Conservation (phyloP, 805 yeast genomes). For the Isabelozyma pseudorhagii region DNA sequence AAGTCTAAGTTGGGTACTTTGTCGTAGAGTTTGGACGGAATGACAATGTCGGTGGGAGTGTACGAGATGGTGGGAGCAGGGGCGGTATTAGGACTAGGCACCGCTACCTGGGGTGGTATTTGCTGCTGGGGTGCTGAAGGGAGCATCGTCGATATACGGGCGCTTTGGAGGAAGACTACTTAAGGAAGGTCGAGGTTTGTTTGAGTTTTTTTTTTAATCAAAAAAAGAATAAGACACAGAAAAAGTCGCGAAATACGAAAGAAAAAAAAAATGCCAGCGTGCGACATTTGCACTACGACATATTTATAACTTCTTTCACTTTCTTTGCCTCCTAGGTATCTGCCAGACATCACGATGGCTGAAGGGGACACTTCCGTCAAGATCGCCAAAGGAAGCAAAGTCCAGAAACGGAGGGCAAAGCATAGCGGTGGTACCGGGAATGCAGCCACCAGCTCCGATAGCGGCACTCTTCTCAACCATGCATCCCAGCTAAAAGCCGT, state of each 20-base stretch:
- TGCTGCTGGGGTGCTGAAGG: slow-evolving; percentile 12
- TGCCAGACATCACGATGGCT: background rate
- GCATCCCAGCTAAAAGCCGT: slow-evolving; percentile 24
- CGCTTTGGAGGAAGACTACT: slow-evolving; percentile 5
- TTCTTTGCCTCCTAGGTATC: background rate
- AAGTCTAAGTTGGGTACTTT: slow-evolving; percentile 67
- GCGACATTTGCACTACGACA: background rate
- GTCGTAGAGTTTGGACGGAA: slow-evolving; percentile 34
- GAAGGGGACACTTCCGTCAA: background rate
- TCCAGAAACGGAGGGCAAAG: slow-evolving; percentile 19
- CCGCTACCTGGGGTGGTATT: slow-evolving; percentile 10
- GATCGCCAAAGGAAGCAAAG: slow-evolving; percentile 1
- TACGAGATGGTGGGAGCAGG: slow-evolving; percentile 39
- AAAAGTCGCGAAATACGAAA: background rate
- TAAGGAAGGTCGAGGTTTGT: background rate
- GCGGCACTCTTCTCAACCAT: slow-evolving; percentile 13
- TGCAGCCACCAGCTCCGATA: slow-evolving; percentile 1
- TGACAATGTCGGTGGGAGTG: slow-evolving; percentile 39
- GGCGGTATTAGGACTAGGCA: slow-evolving; percentile 26
- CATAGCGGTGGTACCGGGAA: slow-evolving; percentile 2
- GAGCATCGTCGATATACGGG: slow-evolving; percentile 1
- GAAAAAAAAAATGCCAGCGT: background rate
- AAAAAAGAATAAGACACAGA: too few relatives aligned
- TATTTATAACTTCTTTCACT: background rate
- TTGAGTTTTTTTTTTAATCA: background rate